A percentile compares a stretch with the other conserved stretches of the same genome.
Conservation (phyloP, 345 rosid genomes). For the Syzygium aromaticum region DNA sequence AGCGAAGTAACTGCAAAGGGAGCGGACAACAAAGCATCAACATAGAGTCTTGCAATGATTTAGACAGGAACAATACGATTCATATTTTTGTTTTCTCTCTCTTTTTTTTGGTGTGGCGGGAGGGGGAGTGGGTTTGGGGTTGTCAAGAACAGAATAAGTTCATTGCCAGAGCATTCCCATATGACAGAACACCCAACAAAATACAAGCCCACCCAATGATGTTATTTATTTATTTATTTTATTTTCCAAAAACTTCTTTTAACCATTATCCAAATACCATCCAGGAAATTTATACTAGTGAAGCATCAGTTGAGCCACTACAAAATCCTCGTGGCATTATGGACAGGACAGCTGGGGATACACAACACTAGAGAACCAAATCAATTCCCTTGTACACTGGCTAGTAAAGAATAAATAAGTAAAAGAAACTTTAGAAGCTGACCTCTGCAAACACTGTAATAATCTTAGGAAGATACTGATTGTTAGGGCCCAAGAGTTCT, state of each 20-base stretch:
- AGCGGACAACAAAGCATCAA: neutral
- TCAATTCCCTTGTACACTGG: neutral
- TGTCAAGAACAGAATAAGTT: neutral
- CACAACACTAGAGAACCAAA: neutral
- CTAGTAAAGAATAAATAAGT: neutral
- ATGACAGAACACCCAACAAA: neutral
- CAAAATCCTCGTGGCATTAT: neutral
- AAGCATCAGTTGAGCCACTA: neutral
- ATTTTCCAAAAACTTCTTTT: neutral
- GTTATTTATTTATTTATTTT: neutral
- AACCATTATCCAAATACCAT: neutral
- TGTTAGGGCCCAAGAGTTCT: slow-evolving; percentile 82
- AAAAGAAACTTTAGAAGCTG: neutral
- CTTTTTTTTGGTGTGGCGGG: neutral
- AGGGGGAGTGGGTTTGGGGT: neutral
- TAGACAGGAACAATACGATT: neutral
- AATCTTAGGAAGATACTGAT: slow-evolving; percentile 83
- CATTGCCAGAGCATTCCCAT: neutral
- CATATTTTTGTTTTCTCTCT: neutral
- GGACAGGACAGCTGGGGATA: neutral
- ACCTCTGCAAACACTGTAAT: slow-evolving; percentile 90
- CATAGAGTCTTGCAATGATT: neutral
- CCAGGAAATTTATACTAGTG: neutral
- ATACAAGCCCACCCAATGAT: neutral
- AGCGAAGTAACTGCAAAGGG: neutral